phyloP scores from a whole-genome alignment of 2,329 filamentous ascomycete species.

The Colletotrichum spinosum region DNA sequence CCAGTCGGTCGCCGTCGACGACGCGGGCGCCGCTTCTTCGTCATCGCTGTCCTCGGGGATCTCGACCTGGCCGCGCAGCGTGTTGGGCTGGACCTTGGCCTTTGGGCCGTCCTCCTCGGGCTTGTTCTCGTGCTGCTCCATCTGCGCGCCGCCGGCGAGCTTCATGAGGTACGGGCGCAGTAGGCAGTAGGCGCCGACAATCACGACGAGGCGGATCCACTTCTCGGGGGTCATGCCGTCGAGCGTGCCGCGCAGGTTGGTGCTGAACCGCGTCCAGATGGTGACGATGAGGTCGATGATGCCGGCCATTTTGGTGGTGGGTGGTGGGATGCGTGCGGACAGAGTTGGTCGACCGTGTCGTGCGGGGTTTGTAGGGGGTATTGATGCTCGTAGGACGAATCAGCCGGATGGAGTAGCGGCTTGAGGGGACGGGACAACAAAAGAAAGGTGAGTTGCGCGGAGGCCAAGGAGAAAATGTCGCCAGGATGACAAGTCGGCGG shows the following conservation, averaged over 20 bases:
- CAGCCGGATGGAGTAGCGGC: slow-evolving; percentile 7
- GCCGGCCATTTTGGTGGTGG: slow-evolving; percentile 19
- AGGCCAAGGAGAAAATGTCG: slow-evolving; percentile 19
- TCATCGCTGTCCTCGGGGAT: slow-evolving; percentile 66
- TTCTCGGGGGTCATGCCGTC: slow-evolving; percentile 62
- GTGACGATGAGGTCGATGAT: slow-evolving; percentile 28
- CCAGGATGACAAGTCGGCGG: slow-evolving; percentile 9
- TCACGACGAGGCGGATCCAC: slow-evolving; percentile 76
- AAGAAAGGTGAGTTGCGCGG: slow-evolving; percentile 15
- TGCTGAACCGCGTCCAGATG: slow-evolving; percentile 40
- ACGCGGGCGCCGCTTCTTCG: slow-evolving; percentile 59
- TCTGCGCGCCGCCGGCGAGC: slow-evolving; percentile 71
- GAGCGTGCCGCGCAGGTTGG: slow-evolving; percentile 63
- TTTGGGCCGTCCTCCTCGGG: slow-evolving; percentile 61
- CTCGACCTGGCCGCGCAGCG: slow-evolving; percentile 67
- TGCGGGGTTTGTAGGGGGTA: too few relatives aligned
- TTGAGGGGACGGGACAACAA: slow-evolving; percentile 12
- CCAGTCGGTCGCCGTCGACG: slow-evolving; percentile 68
- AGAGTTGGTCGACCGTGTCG: neutral
- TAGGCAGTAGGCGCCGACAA: slow-evolving; percentile 80
- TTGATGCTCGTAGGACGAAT: neutral
- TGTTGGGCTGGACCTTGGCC: slow-evolving; percentile 72
- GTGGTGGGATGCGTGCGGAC: neutral
- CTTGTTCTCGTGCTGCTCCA: slow-evolving; percentile 67
- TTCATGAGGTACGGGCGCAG: slow-evolving; percentile 81